Evolutionary conservation across 176 grass and related monocot genomes (phyloP).

Genomic region (Aegilops tauschii): DNA sequence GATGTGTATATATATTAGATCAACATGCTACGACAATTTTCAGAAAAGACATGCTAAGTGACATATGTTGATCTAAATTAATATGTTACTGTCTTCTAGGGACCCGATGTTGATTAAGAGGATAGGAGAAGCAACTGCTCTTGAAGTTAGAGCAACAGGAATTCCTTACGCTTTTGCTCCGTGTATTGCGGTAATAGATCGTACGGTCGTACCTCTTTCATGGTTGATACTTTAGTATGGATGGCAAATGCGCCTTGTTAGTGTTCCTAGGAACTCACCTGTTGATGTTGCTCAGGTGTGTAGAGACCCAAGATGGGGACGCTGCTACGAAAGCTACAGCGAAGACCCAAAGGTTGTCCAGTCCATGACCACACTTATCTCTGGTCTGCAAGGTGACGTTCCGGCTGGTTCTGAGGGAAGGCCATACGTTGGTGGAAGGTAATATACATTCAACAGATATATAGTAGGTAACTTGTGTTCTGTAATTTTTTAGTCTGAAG

Average conservation of each 20-base stretch:
- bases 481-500: not conserved
- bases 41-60: not conserved
- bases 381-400: constrained; percentile 67
- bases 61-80: not conserved
- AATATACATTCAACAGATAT: constrained; percentile 4
- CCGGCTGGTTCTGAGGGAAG: constrained; percentile 32
- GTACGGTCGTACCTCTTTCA: not conserved
- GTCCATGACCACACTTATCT: constrained; percentile 59
- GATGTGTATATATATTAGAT: not conserved
- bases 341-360: constrained; percentile 72
- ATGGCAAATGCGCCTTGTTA: not conserved
- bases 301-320: constrained; percentile 92
- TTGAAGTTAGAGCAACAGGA: constrained; percentile 79
- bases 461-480: not conserved
- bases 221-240: not conserved
- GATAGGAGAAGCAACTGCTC: constrained; percentile 76
- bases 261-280: not conserved
- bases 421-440: constrained; percentile 67
- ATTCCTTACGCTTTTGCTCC: constrained; percentile 80
- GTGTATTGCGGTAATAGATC: constrained; percentile 56
- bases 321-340: constrained; percentile 80
- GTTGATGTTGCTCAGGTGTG: constrained; percentile 47
- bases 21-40: not conserved
- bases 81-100: constrained; percentile 26
- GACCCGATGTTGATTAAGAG: constrained; percentile 59